A percentile compares a stretch with the other conserved stretches of the same genome.
phyloP scores from a whole-genome alignment of 1,139 yeast species.

The Kazachstania sp. region DNA sequence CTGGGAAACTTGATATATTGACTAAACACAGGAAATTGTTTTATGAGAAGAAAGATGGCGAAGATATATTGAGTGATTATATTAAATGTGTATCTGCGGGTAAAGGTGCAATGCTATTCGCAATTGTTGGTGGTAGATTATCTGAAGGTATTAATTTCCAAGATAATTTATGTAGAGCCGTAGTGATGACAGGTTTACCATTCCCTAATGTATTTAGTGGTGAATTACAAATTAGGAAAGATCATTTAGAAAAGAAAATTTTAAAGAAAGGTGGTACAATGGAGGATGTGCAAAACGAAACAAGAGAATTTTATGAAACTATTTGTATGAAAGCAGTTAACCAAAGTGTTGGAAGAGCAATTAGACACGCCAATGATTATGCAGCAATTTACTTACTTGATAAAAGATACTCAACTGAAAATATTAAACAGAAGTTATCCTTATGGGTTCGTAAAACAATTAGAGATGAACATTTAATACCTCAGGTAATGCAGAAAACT shows the following conservation, averaged over 20 bases:
- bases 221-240: conserved; percentile 66
- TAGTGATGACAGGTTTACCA: conserved; percentile 83
- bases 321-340: conserved; percentile 88
- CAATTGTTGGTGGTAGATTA: conserved; percentile 90
- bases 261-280: conserved; percentile 22
- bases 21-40: conserved; percentile 40
- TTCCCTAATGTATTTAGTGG: conserved; percentile 82
- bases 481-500: conserved; percentile 16
- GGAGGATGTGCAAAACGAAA: conserved; percentile 25
- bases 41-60: conserved; percentile 49
- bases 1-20: conserved; percentile 33
- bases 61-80: conserved; percentile 44
- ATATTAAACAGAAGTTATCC: conserved; percentile 58
- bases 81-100: conserved; percentile 31
- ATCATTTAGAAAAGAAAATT: conserved; percentile 48
- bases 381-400: conserved; percentile 71
- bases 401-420: conserved; percentile 41
- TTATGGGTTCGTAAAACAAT: conserved; percentile 61
- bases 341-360: conserved; percentile 90
- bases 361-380: conserved; percentile 75
- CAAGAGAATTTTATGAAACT: conserved; percentile 58
- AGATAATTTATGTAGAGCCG: conserved; percentile 78
- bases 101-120: conserved; percentile 59
- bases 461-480: conserved; percentile 11
- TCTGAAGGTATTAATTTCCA: conserved; percentile 93